Evolutionary conservation across 2,329 filamentous ascomycete genomes (phyloP), one percentile per base, ranked within the genome.

Genomic region (Juglanconis juglandina): DNA sequence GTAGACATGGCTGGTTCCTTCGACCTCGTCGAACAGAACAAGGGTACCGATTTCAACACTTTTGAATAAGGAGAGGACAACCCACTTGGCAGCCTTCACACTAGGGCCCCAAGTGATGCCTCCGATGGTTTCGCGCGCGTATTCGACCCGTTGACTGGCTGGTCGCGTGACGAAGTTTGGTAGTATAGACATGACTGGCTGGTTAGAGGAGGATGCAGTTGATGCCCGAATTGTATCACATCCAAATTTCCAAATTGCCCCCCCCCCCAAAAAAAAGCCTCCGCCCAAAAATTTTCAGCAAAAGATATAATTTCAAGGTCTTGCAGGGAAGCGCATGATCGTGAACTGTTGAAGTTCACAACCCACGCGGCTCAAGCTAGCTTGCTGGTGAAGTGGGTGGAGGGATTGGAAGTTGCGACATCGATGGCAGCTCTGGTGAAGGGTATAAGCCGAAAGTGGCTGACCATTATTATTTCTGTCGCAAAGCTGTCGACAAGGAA

Each of bases 11-110:
- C 73, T 75, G 41, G 76, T 72, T 5, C 75, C 76, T 0, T 73
- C 71, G 0, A 77, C 74, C 66, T 81, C 75, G 65, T 84, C 81
- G 11, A 79, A 72, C 17, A 84, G 68, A 13, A 81, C 64, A 17
- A 84, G 67, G 0, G 79, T 81, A 14, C 81, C 81, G 10, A 72
- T 65, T 56, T 81, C 73, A 53, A 84, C 80, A 47, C 73, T 75
- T 3, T 75, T 75, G 35, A 84, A 73, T 1, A 80, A 70, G 2
- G 77, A 76, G 46, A 77, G 72, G 30, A 83, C 73, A 5, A 76
- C 73, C 2, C 76, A 71, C 67, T 77, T 80, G 34, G 80, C 81
- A 24, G 81, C 51, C 17, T 76, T 72, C 42, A 82, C 64, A 9
- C 74, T 78, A 1, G 80, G 80, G 0, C 73, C 74, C 78, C 78